Evolutionary conservation across 108 stramenopile genomes (phyloP).

Genomic region (Cyclotella cryptica): DNA sequence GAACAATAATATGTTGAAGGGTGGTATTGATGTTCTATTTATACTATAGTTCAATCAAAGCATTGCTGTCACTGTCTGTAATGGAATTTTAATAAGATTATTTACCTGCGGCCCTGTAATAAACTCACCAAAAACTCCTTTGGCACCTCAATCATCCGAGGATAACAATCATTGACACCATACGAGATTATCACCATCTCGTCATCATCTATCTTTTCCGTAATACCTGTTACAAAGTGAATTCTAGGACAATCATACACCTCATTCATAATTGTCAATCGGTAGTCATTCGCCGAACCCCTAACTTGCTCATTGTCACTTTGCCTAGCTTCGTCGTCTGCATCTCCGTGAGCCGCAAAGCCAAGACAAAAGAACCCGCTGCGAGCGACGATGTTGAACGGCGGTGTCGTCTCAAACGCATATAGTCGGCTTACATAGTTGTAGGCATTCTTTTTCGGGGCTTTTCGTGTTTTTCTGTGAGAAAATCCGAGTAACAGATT

Average conservation of each 20-base stretch:
- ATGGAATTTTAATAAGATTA: no score
- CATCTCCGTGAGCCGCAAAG: conserved; percentile 28
- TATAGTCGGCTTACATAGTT: conserved; percentile 48
- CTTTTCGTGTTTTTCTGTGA: conserved; percentile 33
- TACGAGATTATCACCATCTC: conserved; percentile 53
- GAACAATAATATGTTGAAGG: no score
- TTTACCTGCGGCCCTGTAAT: conserved; percentile 14
- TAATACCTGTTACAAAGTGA: conserved; percentile 51
- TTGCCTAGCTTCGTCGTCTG: conserved; percentile 12
- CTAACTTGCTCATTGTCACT: conserved; percentile 46
- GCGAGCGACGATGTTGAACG: conserved; percentile 51
- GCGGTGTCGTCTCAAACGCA: conserved; percentile 47
- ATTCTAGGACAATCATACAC: conserved; percentile 47
- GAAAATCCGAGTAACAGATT: conserved; percentile 48
- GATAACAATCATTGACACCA: conserved; percentile 60
- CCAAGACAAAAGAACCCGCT: conserved; percentile 54
- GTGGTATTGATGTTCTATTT: no score
- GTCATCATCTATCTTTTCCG: conserved; percentile 46
- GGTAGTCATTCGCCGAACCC: conserved; percentile 41
- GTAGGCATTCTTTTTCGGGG: conserved; percentile 3
- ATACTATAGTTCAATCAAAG: no score
- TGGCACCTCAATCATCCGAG: conserved; percentile 49
- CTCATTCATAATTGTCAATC: conserved; percentile 23
- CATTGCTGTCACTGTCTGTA: no score
- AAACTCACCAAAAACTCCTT: conserved; percentile 49